A percentile compares a stretch with the other conserved stretches of the same genome.
Evolutionary conservation across 352 stramenopile genomes (phyloP).

Genomic region (Pythium vanterpoolii): DNA sequence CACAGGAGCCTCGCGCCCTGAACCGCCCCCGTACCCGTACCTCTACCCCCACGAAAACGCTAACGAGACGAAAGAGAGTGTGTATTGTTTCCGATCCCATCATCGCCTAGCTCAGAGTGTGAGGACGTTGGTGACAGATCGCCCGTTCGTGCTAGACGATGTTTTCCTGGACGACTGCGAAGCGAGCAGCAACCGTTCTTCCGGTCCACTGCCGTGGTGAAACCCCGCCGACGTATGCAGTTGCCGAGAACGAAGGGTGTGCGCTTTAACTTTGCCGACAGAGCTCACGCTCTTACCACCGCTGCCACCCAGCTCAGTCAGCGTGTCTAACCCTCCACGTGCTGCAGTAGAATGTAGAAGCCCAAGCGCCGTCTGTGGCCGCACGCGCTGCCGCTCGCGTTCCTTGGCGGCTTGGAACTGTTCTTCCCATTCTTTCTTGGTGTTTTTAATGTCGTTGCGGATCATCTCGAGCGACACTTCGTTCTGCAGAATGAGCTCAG

Average conservation of each 20-base stretch:
- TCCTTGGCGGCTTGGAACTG: slow-evolving; percentile 57
- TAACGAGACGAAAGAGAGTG: slow-evolving; percentile 18
- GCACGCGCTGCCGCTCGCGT: slow-evolving; percentile 28
- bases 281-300: background rate
- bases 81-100: slow-evolving; percentile 15
- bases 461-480: slow-evolving; percentile 82
- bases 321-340: background rate
- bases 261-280: slow-evolving; percentile 4
- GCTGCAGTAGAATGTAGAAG: slow-evolving; percentile 8
- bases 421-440: slow-evolving; percentile 72
- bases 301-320: background rate
- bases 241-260: slow-evolving; percentile 16
- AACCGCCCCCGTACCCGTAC: background rate
- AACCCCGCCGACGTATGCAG: slow-evolving; percentile 59
- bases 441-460: slow-evolving; percentile 81
- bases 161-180: slow-evolving; percentile 23
- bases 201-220: slow-evolving; percentile 31
- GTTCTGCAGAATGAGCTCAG: slow-evolving; percentile 82
- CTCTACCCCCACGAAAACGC: background rate
- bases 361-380: slow-evolving; percentile 58
- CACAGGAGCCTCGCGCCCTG: background rate
- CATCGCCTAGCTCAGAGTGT: slow-evolving; percentile 39
- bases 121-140: slow-evolving; percentile 47
- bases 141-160: background rate
- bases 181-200: slow-evolving; percentile 41